Percentiles rank a stretch among this genome's conserved stretches.
These are phyloP conservation scores for Penicillium lividum DNA, from an alignment of 495 filamentous ascomycete species.

Conservation along the genomic window DNA sequence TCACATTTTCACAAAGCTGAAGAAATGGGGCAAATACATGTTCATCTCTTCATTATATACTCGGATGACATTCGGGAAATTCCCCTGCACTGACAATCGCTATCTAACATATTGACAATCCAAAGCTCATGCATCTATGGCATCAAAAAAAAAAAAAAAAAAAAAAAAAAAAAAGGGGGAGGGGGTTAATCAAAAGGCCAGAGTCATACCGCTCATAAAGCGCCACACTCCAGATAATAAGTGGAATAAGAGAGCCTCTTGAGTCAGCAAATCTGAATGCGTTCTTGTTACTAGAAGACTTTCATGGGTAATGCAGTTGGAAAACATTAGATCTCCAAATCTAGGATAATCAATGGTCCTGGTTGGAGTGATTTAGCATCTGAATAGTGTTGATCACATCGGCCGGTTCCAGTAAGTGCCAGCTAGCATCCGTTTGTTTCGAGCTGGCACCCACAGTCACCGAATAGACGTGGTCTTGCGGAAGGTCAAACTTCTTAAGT, in stretches of 20 bases:
- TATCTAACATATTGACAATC: constrained; percentile 17
- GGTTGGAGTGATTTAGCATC: constrained; percentile 58
- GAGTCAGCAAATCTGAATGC: neutral
- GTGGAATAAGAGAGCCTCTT: neutral
- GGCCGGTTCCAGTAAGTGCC: constrained; percentile 81
- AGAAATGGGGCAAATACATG: neutral
- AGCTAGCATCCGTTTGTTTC: constrained; percentile 83
- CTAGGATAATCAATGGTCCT: constrained; percentile 27
- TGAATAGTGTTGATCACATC: constrained; percentile 82
- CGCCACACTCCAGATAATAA: constrained; percentile 1
- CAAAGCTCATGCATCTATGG: constrained; percentile 21
- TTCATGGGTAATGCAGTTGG: neutral
- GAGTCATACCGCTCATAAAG: neutral
- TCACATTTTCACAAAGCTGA: neutral
- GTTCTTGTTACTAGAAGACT: constrained; percentile 1
- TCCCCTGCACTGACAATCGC: neutral
- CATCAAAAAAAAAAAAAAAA: constrained; percentile 9
- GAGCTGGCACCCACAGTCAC: constrained; percentile 85
- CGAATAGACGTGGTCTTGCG: constrained; percentile 70
- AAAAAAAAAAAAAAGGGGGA: too few species aligned
- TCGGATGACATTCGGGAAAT: neutral
- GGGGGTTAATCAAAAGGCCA: neutral
- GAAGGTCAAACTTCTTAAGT: constrained; percentile 57
- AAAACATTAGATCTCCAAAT: neutral
- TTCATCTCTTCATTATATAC: neutral